Evolutionary conservation across 176 grass and related monocot genomes (phyloP), one percentile per base, ranked within the genome.

Genomic region (Oropetium thomaeum): DNA sequence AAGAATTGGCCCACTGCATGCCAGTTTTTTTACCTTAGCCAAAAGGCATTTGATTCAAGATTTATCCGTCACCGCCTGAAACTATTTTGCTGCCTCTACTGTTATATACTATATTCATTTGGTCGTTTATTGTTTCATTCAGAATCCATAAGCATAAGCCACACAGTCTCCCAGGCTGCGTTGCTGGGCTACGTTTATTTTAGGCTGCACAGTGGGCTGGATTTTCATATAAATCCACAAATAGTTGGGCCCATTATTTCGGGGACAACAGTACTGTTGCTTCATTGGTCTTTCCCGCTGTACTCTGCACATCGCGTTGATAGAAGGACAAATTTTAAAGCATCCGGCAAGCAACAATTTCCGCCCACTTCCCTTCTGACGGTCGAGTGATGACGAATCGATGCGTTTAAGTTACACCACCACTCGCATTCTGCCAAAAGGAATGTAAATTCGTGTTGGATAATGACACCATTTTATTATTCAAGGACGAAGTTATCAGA

Each of bases 271-370:
- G 8, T 53, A n/a, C 7, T 23, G 20, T 10, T 14, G 10, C 41
- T 5, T 22, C 49, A 20, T 7, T 53, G 20, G 49, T 19, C 20
- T 53, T 53, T 23, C 8, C 52, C n/a, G n/a, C n/a, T n/a, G n/a
- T n/a, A n/a, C n/a, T n/a, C n/a, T n/a, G n/a, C n/a, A n/a, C 2
- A 51, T 51, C 10, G 19, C n/a, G 19, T 51, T 6, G 3, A 16
- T 47, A 47, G 4, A 52, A 8, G 0, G 7, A n/a, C n/a, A n/a
- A 22, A 53, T 23, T 27, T 47, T 17, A 15, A 61, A 61, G 28
- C 29, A 61, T 29, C 58, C 16, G 20, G 55, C 39, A 75, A 75
- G 48, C 69, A 71, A 71, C 69, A 20, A 15, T n/a, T 45, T 49
- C 13, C 28, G 28, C 14, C 14, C 28, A 28, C 16, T 7, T 61